phyloP scores from a whole-genome alignment of 306 rosid species.

The Datisca glomerata region DNA sequence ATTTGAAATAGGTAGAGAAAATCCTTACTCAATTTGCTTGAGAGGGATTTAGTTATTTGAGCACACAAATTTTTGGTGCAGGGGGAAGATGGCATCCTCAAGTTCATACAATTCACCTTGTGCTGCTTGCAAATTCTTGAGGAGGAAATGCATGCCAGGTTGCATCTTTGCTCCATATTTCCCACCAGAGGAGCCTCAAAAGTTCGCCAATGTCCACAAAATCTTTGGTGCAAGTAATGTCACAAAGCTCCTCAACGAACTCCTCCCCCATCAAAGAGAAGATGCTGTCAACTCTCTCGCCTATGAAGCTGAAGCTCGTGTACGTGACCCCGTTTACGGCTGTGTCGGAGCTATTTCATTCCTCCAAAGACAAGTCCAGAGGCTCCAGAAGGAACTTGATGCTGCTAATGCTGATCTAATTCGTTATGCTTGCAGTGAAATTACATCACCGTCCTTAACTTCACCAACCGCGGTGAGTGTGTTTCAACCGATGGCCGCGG shows the following conservation, averaged over 20 bases:
- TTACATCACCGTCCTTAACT: constrained; percentile 13
- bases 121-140: constrained; percentile 93
- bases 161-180: constrained; percentile 96
- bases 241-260: constrained; percentile 89
- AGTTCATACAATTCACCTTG: constrained; percentile 82
- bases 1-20: no score
- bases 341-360: constrained; percentile 94
- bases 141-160: constrained; percentile 89
- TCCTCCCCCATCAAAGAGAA: constrained; percentile 85
- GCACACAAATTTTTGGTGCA: background rate
- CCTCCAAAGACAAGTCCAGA: constrained; percentile 87
- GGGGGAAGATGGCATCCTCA: constrained; percentile 29
- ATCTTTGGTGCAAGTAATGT: constrained; percentile 97
- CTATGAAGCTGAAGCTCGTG: constrained; percentile 92
- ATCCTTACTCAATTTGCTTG: constrained; percentile 2
- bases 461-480: constrained; percentile 14
- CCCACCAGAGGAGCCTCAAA: constrained; percentile 98
- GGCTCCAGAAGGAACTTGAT: constrained; percentile 90
- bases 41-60: constrained; percentile 2
- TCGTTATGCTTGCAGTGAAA: constrained; percentile 58
- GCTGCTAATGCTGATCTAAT: constrained; percentile 73
- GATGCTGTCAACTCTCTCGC: constrained; percentile 96
- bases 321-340: constrained; percentile 91
- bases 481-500: constrained; percentile 14
- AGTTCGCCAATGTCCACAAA: constrained; percentile 89